Percentiles rank a stretch among this genome's conserved stretches.
phyloP scores from a whole-genome alignment of 2,329 filamentous ascomycete genomes.

The Davidsoniella australis region DNA sequence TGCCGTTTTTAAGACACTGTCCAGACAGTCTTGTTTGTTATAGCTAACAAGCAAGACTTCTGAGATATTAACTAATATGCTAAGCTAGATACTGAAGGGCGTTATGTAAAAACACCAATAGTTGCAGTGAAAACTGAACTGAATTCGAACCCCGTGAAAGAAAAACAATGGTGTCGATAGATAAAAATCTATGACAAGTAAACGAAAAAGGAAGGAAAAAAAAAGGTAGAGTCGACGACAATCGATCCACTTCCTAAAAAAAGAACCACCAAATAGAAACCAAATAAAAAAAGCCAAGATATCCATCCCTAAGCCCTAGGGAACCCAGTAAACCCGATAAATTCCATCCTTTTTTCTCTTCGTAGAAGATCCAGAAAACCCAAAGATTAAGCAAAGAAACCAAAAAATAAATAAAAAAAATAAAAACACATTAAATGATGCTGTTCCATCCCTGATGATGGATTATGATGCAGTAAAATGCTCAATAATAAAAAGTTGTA shows the following conservation, averaged over 20 bases:
- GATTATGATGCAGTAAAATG: not conserved
- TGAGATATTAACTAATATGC: no score
- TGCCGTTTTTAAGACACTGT: no score
- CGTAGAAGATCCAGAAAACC: not conserved
- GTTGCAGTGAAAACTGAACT: no score
- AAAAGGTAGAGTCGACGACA: not conserved
- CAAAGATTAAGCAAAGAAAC: not conserved
- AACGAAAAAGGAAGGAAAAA: not conserved
- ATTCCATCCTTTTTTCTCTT: not conserved
- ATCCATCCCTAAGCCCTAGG: not conserved
- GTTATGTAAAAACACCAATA: no score
- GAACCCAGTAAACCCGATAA: not conserved
- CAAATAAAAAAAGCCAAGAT: not conserved
- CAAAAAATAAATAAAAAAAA: not conserved
- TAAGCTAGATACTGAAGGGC: no score
- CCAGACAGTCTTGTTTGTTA: no score
- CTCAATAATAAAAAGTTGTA: not conserved
- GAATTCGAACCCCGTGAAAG: no score
- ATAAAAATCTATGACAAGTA: not conserved
- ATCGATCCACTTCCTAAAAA: no score
- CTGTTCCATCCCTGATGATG: no score
- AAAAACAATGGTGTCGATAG: not conserved
- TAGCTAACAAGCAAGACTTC: no score
- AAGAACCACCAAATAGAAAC: no score
- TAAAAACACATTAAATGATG: not conserved